Percentiles rank a stretch among this genome's conserved stretches.
Conservation (phyloP, 208 protist genomes). For the Angomonas deanei region DNA sequence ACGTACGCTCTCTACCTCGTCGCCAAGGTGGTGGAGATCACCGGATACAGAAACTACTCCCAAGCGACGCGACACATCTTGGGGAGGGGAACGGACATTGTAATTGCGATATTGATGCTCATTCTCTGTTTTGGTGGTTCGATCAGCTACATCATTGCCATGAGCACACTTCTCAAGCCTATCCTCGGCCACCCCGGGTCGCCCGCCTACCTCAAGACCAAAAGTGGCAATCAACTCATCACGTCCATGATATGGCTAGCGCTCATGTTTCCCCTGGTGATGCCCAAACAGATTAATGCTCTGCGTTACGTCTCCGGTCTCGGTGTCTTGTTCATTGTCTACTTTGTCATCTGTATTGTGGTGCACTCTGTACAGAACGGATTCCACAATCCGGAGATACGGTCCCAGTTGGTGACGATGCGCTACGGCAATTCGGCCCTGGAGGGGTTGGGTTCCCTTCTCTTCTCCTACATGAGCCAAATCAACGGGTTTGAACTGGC, state of each 20-base stretch:
- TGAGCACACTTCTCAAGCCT: conserved; percentile 35
- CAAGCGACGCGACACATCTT: conserved; percentile 30
- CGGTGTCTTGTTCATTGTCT: conserved; percentile 52
- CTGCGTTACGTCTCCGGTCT: conserved; percentile 61
- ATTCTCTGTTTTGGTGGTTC: conserved; percentile 41
- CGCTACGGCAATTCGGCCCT: conserved; percentile 38
- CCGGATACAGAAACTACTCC: conserved; percentile 30
- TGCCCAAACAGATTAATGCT: conserved; percentile 59
- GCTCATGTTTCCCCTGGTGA: conserved; percentile 52
- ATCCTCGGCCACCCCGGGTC: conserved; percentile 18
- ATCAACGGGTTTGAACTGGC: conserved; percentile 46
- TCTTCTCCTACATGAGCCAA: conserved; percentile 32
- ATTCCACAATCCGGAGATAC: conserved; percentile 18
- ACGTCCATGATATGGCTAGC: conserved; percentile 38
- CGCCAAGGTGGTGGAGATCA: conserved; percentile 26
- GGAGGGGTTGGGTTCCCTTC: conserved; percentile 39
- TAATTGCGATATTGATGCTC: conserved; percentile 38
- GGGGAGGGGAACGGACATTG: conserved; percentile 43
- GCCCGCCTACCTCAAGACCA: conserved; percentile 25
- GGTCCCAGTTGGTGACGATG: conserved; percentile 23
- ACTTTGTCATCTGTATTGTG: conserved; percentile 54
- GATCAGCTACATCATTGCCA: conserved; percentile 53
- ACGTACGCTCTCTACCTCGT: conserved; percentile 55
- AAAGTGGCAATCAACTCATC: conserved; percentile 37
- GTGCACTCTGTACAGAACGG: conserved; percentile 34